A percentile compares a stretch with the other conserved stretches of the same genome.
Evolutionary conservation across 805 yeast genomes (phyloP).

Genomic region (Barnettozyma salicaria): DNA sequence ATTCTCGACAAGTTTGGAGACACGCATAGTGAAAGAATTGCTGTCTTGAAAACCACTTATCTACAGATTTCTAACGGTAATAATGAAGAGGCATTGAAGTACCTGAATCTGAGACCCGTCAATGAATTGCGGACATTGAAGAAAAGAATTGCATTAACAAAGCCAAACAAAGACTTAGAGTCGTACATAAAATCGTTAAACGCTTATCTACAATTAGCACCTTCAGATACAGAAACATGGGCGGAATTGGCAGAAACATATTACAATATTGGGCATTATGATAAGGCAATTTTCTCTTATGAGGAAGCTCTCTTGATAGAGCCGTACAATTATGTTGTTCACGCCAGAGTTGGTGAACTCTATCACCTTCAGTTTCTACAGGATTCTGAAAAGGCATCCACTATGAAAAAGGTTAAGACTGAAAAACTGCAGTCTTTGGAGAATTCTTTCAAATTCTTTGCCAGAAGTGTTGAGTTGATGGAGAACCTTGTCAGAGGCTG

Average conservation of each 20-base stretch:
- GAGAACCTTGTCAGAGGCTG: slow-evolving; percentile 66
- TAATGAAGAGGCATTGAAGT: slow-evolving; percentile 30
- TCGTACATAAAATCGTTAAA: slow-evolving; percentile 52
- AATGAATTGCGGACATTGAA: slow-evolving; percentile 22
- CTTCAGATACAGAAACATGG: slow-evolving; percentile 76
- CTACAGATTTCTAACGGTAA: slow-evolving; percentile 47
- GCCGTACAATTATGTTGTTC: slow-evolving; percentile 66
- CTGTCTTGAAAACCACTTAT: slow-evolving; percentile 47
- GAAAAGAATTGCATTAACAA: slow-evolving; percentile 22
- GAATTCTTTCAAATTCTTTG: slow-evolving; percentile 39
- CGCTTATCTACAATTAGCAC: slow-evolving; percentile 53
- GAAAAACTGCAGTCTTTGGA: slow-evolving; percentile 7
- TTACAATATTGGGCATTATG: slow-evolving; percentile 50
- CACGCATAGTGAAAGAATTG: slow-evolving; percentile 47
- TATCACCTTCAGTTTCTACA: slow-evolving; percentile 17
- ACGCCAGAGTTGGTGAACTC: slow-evolving; percentile 60
- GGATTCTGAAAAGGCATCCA: slow-evolving; percentile 2
- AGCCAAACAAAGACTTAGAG: slow-evolving; percentile 7
- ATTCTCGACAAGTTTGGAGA: slow-evolving; percentile 65
- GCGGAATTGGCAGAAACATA: slow-evolving; percentile 70
- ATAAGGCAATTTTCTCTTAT: slow-evolving; percentile 57
- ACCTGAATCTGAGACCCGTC: slow-evolving; percentile 27
- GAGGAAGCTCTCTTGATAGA: slow-evolving; percentile 64
- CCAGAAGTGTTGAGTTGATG: slow-evolving; percentile 73
- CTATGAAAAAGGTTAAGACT: slow-evolving; percentile 6